Evolutionary conservation across 495 filamentous ascomycete genomes (phyloP).

Genomic region (Stereocaulon alpinum): DNA sequence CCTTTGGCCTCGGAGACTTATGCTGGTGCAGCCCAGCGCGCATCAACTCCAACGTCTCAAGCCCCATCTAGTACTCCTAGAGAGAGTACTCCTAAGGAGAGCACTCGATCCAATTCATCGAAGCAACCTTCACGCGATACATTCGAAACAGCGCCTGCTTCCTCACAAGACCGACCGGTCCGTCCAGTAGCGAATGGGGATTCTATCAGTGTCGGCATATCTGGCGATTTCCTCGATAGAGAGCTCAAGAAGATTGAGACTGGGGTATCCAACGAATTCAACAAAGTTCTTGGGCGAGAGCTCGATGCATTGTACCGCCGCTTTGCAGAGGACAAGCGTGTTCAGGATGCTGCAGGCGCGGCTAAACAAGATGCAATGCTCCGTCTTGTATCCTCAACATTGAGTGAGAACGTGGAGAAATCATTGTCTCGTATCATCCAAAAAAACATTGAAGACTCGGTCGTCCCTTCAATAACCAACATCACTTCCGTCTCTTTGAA

Average conservation of each 20-base stretch:
- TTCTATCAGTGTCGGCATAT: constrained; percentile 27
- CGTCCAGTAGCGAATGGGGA: constrained; percentile 18
- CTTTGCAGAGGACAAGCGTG: constrained; percentile 54
- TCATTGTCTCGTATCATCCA: constrained; percentile 61
- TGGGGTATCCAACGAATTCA: constrained; percentile 45
- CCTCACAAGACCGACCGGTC: constrained; percentile 10
- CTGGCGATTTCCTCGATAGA: constrained; percentile 35
- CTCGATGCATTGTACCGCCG: constrained; percentile 49
- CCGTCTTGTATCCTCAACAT: constrained; percentile 73
- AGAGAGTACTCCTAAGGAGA: constrained; percentile 5
- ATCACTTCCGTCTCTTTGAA: constrained; percentile 44
- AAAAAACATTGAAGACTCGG: constrained; percentile 51
- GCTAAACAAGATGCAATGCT: constrained; percentile 73
- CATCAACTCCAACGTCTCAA: constrained; percentile 16
- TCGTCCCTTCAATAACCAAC: constrained; percentile 49
- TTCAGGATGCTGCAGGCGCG: constrained; percentile 51
- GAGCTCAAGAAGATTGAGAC: constrained; percentile 47
- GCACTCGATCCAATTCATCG: background rate
- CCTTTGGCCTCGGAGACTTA: constrained; percentile 14
- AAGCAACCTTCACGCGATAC: constrained; percentile 8
- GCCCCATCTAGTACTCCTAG: constrained; percentile 10
- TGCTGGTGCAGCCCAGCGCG: constrained; percentile 12
- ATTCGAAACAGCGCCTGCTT: constrained; percentile 5
- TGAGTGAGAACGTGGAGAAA: constrained; percentile 83
- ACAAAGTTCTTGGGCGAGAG: constrained; percentile 44